These are phyloP conservation scores for Neofusicoccum cordaticola DNA, from an alignment of 2,329 filamentous ascomycete genomes.

Conservation along the genomic window DNA sequence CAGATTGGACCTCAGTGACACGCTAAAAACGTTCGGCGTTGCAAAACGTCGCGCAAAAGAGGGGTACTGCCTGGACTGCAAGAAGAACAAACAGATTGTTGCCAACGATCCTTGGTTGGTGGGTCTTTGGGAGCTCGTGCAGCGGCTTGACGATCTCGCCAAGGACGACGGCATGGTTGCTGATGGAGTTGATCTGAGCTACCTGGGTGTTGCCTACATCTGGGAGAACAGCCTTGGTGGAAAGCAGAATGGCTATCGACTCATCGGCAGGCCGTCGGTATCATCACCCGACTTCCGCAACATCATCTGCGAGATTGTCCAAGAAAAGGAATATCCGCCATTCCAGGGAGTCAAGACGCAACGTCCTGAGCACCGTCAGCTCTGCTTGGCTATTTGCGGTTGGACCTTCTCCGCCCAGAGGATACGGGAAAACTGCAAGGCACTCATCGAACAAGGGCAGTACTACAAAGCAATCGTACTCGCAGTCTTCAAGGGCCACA, in stretches of 20 bases:
- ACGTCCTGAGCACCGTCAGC: constrained; percentile 67
- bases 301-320: constrained; percentile 62
- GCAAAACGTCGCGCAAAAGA: constrained; percentile 55
- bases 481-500: constrained; percentile 71
- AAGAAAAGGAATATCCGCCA: constrained; percentile 58
- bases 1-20: constrained; percentile 32
- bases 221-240: constrained; percentile 69
- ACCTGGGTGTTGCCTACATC: constrained; percentile 69
- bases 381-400: constrained; percentile 72
- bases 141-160: constrained; percentile 63
- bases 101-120: constrained; percentile 71
- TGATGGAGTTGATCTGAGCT: constrained; percentile 68
- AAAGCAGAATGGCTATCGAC: constrained; percentile 31
- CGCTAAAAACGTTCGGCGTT: constrained; percentile 36
- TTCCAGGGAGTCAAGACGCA: constrained; percentile 64
- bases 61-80: constrained; percentile 58
- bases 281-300: constrained; percentile 58
- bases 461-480: constrained; percentile 75
- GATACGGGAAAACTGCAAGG: constrained; percentile 49
- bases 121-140: constrained; percentile 75
- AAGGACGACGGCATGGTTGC: constrained; percentile 68
- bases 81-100: constrained; percentile 64
- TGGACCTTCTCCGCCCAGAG: constrained; percentile 61
- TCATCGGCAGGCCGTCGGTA: constrained; percentile 20
- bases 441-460: constrained; percentile 52